Base-by-base conservation (phyloP, 1,284 basidiomycete species). In the Caloboletus firmus region DNA sequence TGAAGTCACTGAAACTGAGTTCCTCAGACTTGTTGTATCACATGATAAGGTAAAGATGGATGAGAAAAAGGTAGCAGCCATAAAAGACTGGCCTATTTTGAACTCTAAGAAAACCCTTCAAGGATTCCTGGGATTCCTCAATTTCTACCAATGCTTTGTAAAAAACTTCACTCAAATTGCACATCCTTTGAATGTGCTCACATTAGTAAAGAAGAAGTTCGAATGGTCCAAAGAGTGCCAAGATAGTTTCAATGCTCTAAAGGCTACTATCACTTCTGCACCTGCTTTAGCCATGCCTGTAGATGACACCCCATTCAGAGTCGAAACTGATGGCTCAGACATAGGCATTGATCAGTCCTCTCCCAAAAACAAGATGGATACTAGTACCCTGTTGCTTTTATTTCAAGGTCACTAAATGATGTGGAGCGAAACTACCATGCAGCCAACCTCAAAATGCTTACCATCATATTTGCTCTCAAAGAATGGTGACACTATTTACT, bases 391-490 rank as follows among this genome's bases (percentile, higher is more conserved):
- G 13, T 24, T 4, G 7, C 20, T 0, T 39, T 22, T 2, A 39
- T 39, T 3, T 39, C 37, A 7, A 13, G 5, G 2, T 39, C 30
- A 0, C 10, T 31, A 2, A 31, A 31, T 9, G 30, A 31, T 12
- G 30, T 11, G 2, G 11, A 31, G 7, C 0, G n/a, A 6, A 39
- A 39, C 11, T 39, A 39, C 5, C 18, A 39, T 30, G 28, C 28
- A 10, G 9, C 28, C 7, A 9, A 30, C 6, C 28, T 30, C 10
- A 9, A 30, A 9, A 39, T 39, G 18, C 18, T 39, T 2, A 20
- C 37, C 5, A 22, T 39, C 9, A 39, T 39, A 0, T 39, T 20
- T 13, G 2, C 37, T 3, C 15, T 24, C 74, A 15, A 8, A 7
- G 10, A 37, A 11, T 34, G 32, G 15, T 1, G 32, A 2, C 32